These are phyloP conservation scores for Macrolepiota albuminosa DNA, from an alignment of 768 basidiomycete genomes.

Conservation along the genomic window DNA sequence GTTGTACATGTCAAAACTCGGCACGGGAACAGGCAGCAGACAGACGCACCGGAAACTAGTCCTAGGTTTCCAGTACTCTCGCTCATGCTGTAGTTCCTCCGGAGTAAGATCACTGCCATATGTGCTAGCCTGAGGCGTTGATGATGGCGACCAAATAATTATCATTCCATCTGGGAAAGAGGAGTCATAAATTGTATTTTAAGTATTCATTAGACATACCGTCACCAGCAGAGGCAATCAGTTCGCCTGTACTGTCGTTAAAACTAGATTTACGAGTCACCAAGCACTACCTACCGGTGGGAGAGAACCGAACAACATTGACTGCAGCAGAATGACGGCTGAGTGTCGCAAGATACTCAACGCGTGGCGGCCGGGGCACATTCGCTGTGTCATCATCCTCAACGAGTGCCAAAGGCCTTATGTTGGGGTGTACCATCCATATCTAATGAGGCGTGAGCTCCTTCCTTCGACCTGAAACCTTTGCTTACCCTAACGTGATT, in stretches of 20 bases:
- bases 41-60: constrained; percentile 70
- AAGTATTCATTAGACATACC: constrained; percentile 47
- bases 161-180: constrained; percentile 82
- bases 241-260: constrained; percentile 54
- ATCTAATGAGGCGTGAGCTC: constrained; percentile 43
- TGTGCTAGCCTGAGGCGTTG: constrained; percentile 59
- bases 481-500: constrained; percentile 87
- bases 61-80: constrained; percentile 92
- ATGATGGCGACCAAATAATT: constrained; percentile 89
- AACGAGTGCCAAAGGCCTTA: constrained; percentile 59
- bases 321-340: constrained; percentile 91
- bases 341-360: constrained; percentile 94
- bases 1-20: constrained; percentile 1
- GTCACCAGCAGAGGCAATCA: constrained; percentile 95
- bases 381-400: constrained; percentile 31
- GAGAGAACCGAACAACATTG: constrained; percentile 94
- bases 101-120: constrained; percentile 80
- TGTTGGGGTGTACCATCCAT: constrained; percentile 94
- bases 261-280: background rate
- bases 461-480: constrained; percentile 8
- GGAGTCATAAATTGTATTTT: constrained; percentile 13
- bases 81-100: constrained; percentile 84
- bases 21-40: background rate
- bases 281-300: constrained; percentile 61
- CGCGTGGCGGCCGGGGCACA: constrained; percentile 58